Base-by-base conservation (phyloP, 2,329 filamentous ascomycete genomes). In the Colletotrichum sp. region DNA sequence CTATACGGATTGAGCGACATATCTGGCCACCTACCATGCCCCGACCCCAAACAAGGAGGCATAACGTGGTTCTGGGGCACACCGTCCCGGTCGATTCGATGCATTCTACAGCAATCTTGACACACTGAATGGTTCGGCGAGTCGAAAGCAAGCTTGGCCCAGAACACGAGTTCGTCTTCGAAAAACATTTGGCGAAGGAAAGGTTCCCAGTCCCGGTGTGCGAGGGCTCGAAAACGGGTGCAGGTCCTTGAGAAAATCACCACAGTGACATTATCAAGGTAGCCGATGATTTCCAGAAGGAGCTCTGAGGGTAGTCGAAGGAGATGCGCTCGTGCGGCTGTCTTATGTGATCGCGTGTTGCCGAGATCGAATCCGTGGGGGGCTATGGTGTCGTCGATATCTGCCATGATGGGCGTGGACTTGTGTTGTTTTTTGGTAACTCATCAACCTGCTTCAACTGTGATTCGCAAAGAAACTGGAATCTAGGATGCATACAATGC, bases 401-500 rank as follows among this genome's bases (percentile, higher is more conserved):
- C 2, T 52, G 2, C n/a, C 43, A 52, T 21, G 43, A 21, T 21
- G 43, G 43, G n/a, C n/a, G n/a, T 52, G 43, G n/a, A 21, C 10
- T 21, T 52, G 6, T 5, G n/a, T n/a, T 10, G 1, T 10, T n/a
- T 1, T n/a, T 43, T 48, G 43, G 43, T 21, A 52, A 21, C 3
- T 52, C 1, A 0, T 21, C 43, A 52, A 13, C n/a, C 43, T 21
- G 43, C 10, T 48, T 43, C 39, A 10, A 43, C 8, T 18, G 3
- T 0, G 5, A 18, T 6, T n/a, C 9, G 39, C 0, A 6, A n/a
- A n/a, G 18, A 43, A 43, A n/a, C 0, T n/a, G 18, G 39, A 43
- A 43, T 43, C 18, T 43, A 43, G 1, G 0, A n/a, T 1, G 0
- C 39, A n/a, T n/a, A 43, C 1, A 43, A n/a, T 4, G 7, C 8